Conservation (phyloP, 2,329 filamentous ascomycete species). For the Dryadomyces quercivorus region DNA sequence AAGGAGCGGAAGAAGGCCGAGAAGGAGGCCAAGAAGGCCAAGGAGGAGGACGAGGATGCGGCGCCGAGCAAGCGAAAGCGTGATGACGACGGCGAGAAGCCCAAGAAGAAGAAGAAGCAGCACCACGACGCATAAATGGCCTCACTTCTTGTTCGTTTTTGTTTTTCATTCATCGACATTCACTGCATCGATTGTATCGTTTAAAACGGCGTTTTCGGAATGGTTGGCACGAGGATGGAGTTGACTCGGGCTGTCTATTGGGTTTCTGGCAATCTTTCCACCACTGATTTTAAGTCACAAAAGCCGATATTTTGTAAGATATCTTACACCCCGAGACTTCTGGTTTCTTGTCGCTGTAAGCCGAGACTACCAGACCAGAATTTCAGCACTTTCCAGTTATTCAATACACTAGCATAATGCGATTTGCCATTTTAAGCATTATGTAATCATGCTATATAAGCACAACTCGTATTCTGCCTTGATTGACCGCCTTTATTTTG, state of each 20-base stretch:
- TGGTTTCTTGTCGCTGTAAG: no score
- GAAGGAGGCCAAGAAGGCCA: slow-evolving; percentile 14
- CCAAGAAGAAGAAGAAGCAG: slow-evolving; percentile 39
- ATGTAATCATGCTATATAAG: not conserved
- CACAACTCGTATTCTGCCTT: slow-evolving; percentile 5
- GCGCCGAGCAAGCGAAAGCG: slow-evolving; percentile 52
- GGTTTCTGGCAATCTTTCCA: not conserved
- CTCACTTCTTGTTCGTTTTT: not conserved
- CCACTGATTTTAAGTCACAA: not conserved
- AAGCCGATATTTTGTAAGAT: not conserved
- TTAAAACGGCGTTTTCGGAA: not conserved
- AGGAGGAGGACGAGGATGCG: slow-evolving; percentile 25
- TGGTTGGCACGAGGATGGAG: not conserved
- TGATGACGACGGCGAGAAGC: slow-evolving; percentile 51
- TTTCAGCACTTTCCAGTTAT: not conserved
- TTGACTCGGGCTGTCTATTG: not conserved
- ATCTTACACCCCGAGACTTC: no score
- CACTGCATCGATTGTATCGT: not conserved
- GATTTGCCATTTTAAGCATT: not conserved
- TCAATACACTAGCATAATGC: not conserved
- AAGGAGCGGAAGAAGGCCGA: slow-evolving; percentile 19
- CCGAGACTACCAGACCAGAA: no score
- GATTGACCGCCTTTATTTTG: slow-evolving; percentile 2
- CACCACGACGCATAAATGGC: slow-evolving; percentile 9
- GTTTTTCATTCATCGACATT: not conserved